phyloP scores from a whole-genome alignment of 768 basidiomycete species.

The Naganishia friedmannii region DNA sequence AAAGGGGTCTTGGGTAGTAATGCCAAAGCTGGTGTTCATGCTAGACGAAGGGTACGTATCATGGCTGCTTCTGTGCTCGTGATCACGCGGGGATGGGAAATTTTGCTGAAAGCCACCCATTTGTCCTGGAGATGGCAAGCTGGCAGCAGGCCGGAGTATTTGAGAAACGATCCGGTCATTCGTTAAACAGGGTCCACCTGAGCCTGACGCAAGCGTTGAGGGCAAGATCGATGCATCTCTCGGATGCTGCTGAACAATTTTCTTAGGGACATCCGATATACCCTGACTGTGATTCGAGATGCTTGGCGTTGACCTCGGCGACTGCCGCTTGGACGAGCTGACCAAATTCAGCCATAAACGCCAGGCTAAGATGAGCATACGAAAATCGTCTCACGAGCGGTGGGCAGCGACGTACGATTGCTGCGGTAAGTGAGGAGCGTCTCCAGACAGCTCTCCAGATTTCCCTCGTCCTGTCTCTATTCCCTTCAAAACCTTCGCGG shows the following conservation, averaged over 20 bases:
- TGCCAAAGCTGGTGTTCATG: neutral
- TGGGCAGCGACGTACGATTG: neutral
- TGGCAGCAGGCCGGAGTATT: conserved; percentile 9
- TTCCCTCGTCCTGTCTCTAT: neutral
- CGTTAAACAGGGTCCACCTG: neutral
- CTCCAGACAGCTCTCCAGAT: neutral
- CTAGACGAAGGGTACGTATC: neutral
- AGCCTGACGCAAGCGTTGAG: neutral
- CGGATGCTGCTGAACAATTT: neutral
- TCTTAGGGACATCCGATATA: neutral
- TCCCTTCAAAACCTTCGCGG: neutral
- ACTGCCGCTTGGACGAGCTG: neutral
- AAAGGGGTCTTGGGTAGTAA: neutral
- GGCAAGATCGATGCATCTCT: neutral
- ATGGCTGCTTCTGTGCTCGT: neutral
- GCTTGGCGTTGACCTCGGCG: neutral
- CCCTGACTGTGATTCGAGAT: neutral
- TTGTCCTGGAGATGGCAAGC: conserved; percentile 1
- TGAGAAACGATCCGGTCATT: conserved; percentile 18
- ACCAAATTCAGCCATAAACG: neutral
- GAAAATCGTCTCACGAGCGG: no score
- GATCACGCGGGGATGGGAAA: neutral
- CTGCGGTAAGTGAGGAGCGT: neutral
- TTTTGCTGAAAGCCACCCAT: neutral
- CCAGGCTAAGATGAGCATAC: neutral